A percentile compares a stretch with the other conserved stretches of the same genome.
phyloP scores from a whole-genome alignment of 768 basidiomycete species.

The Auricularia sp. region DNA sequence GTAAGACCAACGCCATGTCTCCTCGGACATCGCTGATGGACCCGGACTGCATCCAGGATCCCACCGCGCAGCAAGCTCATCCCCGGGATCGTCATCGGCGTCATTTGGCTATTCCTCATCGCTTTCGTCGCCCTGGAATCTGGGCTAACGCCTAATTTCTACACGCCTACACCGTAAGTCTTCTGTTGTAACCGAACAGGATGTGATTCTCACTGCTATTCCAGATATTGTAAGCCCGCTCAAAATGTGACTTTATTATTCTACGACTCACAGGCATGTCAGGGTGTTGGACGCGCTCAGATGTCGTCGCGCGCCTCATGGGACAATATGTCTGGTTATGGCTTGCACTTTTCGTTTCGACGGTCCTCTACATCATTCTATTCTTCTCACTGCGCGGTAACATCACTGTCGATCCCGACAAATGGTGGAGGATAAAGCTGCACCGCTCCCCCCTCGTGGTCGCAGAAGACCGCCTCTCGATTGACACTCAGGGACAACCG shows the following conservation, averaged over 20 bases:
- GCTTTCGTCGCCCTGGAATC: neutral
- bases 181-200: neutral
- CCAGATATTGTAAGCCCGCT: no score
- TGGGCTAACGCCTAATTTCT: slow-evolving; percentile 8
- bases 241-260: no score
- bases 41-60: neutral
- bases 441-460: neutral
- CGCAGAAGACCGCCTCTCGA: slow-evolving; percentile 3
- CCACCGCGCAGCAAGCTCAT: slow-evolving; percentile 20
- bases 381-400: slow-evolving; percentile 30
- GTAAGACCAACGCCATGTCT: slow-evolving; percentile 14
- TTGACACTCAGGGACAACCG: neutral
- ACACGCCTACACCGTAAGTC: slow-evolving; percentile 10
- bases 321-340: slow-evolving; percentile 42
- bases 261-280: no score
- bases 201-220: no score
- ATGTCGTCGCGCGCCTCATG: slow-evolving; percentile 22
- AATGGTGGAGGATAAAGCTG: slow-evolving; percentile 27
- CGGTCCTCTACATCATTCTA: slow-evolving; percentile 27
- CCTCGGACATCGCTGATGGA: neutral
- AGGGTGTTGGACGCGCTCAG: slow-evolving; percentile 37
- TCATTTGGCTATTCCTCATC: slow-evolving; percentile 8
- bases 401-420: slow-evolving; percentile 20
- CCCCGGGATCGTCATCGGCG: slow-evolving; percentile 24
- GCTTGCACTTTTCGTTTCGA: slow-evolving; percentile 28